Evolutionary conservation across 2,329 filamentous ascomycete genomes (phyloP).

Genomic region (Epichloe gansuensis): DNA sequence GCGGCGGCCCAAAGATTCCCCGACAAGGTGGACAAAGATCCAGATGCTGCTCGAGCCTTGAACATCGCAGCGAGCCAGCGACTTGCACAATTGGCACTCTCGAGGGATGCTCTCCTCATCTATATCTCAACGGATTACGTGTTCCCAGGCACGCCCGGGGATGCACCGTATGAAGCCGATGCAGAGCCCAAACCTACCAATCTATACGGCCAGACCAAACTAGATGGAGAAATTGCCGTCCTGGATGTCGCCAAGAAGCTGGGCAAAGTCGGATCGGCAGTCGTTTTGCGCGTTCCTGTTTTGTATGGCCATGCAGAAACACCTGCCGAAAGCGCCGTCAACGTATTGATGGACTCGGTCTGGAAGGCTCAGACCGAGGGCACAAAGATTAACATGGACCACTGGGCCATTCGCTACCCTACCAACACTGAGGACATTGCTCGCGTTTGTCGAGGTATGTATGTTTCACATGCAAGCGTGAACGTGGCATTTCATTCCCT

Average conservation of each 20-base stretch:
- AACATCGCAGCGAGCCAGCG: conserved; percentile 60
- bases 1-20: conserved; percentile 81
- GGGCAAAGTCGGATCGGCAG: conserved; percentile 40
- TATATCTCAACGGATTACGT: conserved; percentile 81
- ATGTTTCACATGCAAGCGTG: conserved; percentile 10
- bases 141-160: conserved; percentile 60
- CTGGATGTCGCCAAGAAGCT: conserved; percentile 44
- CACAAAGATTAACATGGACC: conserved; percentile 62
- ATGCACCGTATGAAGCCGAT: conserved; percentile 67
- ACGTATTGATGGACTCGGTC: conserved; percentile 64
- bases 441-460: conserved; percentile 56
- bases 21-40: conserved; percentile 72
- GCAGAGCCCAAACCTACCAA: conserved; percentile 60
- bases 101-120: conserved; percentile 50
- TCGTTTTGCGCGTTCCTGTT: conserved; percentile 71
- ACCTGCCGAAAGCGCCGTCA: conserved; percentile 69
- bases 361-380: conserved; percentile 58
- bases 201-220: conserved; percentile 53
- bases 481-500: background rate
- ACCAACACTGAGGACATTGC: conserved; percentile 84
- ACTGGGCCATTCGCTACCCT: conserved; percentile 74
- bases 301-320: conserved; percentile 67
- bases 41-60: conserved; percentile 57
- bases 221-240: conserved; percentile 51
- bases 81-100: conserved; percentile 54